Conservation (phyloP, 2,329 filamentous ascomycete species). For the Cladosporium cucumerinum region DNA sequence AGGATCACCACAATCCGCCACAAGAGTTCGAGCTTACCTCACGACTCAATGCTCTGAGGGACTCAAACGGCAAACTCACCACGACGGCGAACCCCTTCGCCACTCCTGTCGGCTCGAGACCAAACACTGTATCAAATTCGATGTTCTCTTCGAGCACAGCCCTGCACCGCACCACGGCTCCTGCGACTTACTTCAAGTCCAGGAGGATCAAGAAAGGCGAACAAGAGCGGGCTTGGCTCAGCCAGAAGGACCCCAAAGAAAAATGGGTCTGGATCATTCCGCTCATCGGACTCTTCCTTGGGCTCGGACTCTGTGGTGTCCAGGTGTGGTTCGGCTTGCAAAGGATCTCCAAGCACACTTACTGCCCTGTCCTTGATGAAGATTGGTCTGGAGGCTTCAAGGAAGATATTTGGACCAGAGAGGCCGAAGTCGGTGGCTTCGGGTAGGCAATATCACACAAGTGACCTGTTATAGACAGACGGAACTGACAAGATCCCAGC, state of each 20-base stretch:
- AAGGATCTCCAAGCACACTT: constrained; percentile 70
- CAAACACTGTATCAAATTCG: constrained; percentile 44
- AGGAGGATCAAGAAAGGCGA: constrained; percentile 69
- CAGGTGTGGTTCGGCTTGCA: constrained; percentile 71
- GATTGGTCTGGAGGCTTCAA: constrained; percentile 58
- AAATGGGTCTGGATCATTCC: constrained; percentile 85
- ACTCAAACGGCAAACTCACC: background rate
- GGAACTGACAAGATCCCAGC: constrained; percentile 39
- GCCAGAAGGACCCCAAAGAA: constrained; percentile 71
- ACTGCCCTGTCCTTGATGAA: constrained; percentile 66
- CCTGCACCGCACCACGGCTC: constrained; percentile 28
- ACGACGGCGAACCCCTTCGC: constrained; percentile 33
- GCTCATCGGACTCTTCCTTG: constrained; percentile 65
- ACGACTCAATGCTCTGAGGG: background rate
- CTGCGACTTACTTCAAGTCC: constrained; percentile 65
- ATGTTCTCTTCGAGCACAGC: constrained; percentile 42
- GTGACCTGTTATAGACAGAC: background rate
- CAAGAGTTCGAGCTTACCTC: constrained; percentile 5
- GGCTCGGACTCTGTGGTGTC: constrained; percentile 65
- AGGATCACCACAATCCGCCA: background rate
- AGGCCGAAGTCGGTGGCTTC: constrained; percentile 71
- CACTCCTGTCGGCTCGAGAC: constrained; percentile 43
- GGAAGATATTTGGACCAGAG: constrained; percentile 65
- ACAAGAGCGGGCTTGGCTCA: constrained; percentile 72
- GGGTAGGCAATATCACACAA: constrained; percentile 51